Evolutionary conservation across 1,284 basidiomycete genomes (phyloP), one percentile per base, ranked within the genome.

Genomic region (Pseudomicrostroma phylloplanum): DNA sequence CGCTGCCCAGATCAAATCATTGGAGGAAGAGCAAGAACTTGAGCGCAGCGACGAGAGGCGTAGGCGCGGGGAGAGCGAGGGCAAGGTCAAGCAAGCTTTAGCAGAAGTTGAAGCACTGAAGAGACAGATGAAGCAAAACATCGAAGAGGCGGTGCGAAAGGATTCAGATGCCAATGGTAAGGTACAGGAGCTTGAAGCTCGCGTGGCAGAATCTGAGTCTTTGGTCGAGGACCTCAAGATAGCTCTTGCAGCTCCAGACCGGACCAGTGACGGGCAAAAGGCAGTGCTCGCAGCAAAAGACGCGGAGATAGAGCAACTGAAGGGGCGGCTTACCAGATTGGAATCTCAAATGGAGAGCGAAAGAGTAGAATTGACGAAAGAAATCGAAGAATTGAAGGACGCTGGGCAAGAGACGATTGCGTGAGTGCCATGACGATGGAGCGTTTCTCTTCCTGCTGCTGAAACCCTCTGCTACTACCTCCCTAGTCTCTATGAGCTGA

Each of bases 331-430:
- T 17, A 61, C 60, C 51, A 68, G 77, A 26, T 53, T 79, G 54
- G 74, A 75, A 46, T 60, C 67, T 1, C 67, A 72, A 8, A 67
- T 71, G 21, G 71, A 78, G 48, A 57, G 63, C 15, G 72, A 73
- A 39, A 63, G 73, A 9, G 61, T 58, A 13, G 70, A 64, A 19
- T 58, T 72, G 39, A 55, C 62, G 12, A 62, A 55, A 40, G 88
- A 91, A 69, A 86, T 93, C 1, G 88, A 91, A 60, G 88, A 91
- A 73, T 83, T 94, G 48, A 84, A 89, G 57, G 83, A 84, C 64
- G 91, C 91, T 23, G 91, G 92, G 23, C 89, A 90, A 81, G 89
- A 89, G 64, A 68, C 70, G 30, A 71, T 72, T 36, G 30, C 30
- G 30, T 36, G 30, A 36, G 30, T 36, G 9, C 30, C 4, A 36